Evolutionary conservation across 345 rosid species (phyloP).

Genomic region (Eucalyptus erythrocorys): DNA sequence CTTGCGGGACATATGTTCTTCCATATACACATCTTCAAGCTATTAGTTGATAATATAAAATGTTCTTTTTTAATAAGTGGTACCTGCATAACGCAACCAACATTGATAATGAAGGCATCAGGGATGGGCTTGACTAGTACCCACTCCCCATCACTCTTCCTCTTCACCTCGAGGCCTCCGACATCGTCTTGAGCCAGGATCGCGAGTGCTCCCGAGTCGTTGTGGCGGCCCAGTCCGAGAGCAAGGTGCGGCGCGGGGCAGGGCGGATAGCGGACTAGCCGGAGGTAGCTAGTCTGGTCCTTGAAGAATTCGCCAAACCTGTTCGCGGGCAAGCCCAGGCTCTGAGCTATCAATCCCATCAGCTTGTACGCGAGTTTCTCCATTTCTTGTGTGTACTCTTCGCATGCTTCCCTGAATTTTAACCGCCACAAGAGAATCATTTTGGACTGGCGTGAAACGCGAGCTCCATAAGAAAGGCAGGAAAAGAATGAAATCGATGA

Average conservation of each 20-base stretch:
- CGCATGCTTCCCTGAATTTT: slow-evolving; percentile 24
- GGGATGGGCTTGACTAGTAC: slow-evolving; percentile 11
- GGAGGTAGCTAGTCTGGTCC: slow-evolving; percentile 28
- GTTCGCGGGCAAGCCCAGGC: slow-evolving; percentile 38
- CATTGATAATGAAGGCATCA: background rate
- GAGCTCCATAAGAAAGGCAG: background rate
- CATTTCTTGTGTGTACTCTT: slow-evolving; percentile 33
- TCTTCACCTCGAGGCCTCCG: slow-evolving; percentile 21
- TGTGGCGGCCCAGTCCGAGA: slow-evolving; percentile 21
- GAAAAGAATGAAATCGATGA: background rate
- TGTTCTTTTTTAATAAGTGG: background rate
- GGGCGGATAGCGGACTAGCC: slow-evolving; percentile 19
- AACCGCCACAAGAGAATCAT: background rate
- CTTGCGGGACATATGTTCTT: background rate
- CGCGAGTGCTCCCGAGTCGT: slow-evolving; percentile 7
- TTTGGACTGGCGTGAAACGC: background rate
- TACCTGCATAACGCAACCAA: background rate
- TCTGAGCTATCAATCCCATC: slow-evolving; percentile 38
- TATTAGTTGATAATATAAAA: background rate
- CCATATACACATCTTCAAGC: too few species aligned
- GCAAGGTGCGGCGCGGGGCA: slow-evolving; percentile 15
- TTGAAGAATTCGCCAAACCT: slow-evolving; percentile 36
- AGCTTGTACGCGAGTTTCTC: slow-evolving; percentile 32
- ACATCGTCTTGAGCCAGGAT: slow-evolving; percentile 19
- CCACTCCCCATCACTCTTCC: slow-evolving; percentile 28